Percentiles rank a stretch among this genome's conserved stretches.
Conservation (phyloP, 2,329 filamentous ascomycete species). For the Xylaria sp. region DNA sequence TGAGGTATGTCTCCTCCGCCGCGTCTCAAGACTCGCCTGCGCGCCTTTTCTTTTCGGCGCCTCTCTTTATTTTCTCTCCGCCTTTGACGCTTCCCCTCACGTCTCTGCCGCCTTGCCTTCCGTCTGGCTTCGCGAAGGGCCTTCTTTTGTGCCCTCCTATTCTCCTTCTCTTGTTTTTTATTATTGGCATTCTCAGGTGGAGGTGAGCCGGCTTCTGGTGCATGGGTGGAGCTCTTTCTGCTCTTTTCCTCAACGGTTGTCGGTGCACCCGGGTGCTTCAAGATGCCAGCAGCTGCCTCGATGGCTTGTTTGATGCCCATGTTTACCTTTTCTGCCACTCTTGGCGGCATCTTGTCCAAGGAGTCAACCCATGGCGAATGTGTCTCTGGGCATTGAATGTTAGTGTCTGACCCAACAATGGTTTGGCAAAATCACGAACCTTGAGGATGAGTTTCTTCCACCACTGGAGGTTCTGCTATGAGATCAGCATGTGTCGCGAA, state of each 20-base stretch:
- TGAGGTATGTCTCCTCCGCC: conserved; percentile 19
- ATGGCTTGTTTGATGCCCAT: conserved; percentile 13
- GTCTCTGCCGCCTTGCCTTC: conserved; percentile 19
- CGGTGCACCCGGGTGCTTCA: conserved; percentile 2
- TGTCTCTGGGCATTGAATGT: conserved; percentile 1
- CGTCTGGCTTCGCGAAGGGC: conserved; percentile 14
- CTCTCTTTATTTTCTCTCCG: conserved; percentile 19
- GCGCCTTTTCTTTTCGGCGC: conserved; percentile 18
- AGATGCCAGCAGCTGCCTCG: conserved; percentile 6
- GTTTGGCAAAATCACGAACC: conserved; percentile 1
- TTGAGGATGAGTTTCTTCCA: conserved; percentile 2
- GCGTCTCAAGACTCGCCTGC: conserved; percentile 18
- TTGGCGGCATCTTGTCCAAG: conserved; percentile 10
- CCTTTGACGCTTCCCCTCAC: conserved; percentile 19
- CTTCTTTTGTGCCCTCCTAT: conserved; percentile 19
- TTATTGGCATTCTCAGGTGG: not conserved
- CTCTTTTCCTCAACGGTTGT: not conserved
- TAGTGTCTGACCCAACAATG: not conserved
- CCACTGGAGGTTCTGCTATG: not conserved
- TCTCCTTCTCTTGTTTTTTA: conserved; percentile 18
- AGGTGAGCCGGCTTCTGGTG: not conserved
- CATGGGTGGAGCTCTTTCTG: conserved; percentile 1
- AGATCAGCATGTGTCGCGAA: not conserved
- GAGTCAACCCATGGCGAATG: conserved; percentile 19
- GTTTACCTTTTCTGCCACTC: conserved; percentile 14